A percentile compares a stretch with the other conserved stretches of the same genome.
These are phyloP conservation scores for Trametes villosa DNA, from an alignment of 768 basidiomycete genomes.

Conservation along the genomic window DNA sequence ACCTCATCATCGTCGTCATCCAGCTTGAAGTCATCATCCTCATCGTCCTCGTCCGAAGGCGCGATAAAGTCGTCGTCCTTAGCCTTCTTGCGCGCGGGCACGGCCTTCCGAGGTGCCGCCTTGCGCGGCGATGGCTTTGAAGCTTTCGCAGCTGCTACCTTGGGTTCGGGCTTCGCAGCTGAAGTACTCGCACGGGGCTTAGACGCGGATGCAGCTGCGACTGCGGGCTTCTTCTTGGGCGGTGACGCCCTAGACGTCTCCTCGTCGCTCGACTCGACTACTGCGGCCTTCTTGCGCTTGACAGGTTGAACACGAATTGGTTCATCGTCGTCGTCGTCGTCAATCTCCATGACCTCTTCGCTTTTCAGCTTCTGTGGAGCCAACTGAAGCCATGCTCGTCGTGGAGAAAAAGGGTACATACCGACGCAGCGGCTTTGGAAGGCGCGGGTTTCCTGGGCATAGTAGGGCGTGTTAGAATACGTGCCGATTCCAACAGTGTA, in stretches of 20 bases:
- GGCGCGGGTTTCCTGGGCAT: conserved; percentile 4
- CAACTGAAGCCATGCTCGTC: background rate
- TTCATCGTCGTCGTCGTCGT: conserved; percentile 20
- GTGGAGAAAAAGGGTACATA: background rate
- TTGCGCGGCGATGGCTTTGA: conserved; percentile 11
- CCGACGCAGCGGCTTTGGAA: background rate
- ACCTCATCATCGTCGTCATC: conserved; percentile 29
- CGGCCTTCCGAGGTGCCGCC: conserved; percentile 1
- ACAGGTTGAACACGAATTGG: conserved; percentile 6
- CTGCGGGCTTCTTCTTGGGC: conserved; percentile 47
- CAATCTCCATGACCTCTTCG: conserved; percentile 30
- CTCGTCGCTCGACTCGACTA: conserved; percentile 32
- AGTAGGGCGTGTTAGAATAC: background rate
- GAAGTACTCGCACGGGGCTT: conserved; percentile 17
- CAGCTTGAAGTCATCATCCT: conserved; percentile 25
- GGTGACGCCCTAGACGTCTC: conserved; percentile 35
- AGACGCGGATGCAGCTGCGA: conserved; percentile 16
- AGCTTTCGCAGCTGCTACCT: conserved; percentile 15
- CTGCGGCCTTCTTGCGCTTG: conserved; percentile 34
- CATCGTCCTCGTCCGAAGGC: conserved; percentile 30
- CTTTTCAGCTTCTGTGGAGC: conserved; percentile 25
- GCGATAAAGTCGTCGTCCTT: conserved; percentile 42
- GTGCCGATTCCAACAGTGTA: too few species aligned
- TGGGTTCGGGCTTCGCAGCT: conserved; percentile 32
- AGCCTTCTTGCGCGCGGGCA: conserved; percentile 36